Conservation (phyloP, 305 asterid genomes). For the Stenogyne calaminthoides region DNA sequence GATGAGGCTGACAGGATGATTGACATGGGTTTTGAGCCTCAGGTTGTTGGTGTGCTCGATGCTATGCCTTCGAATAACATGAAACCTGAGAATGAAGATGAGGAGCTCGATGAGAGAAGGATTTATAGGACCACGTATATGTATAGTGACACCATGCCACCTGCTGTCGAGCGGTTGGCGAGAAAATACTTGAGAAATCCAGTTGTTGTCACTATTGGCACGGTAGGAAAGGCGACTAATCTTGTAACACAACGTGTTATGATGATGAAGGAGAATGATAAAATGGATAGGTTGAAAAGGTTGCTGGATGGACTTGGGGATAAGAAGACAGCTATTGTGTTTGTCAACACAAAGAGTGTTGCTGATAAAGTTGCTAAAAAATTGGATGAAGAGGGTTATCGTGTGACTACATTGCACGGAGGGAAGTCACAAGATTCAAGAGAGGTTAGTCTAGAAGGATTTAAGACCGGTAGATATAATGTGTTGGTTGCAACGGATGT, state of each 20-base stretch:
- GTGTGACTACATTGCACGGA: slow-evolving; percentile 86
- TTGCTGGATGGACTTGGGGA: slow-evolving; percentile 82
- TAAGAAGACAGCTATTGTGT: slow-evolving; percentile 85
- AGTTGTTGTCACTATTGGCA: slow-evolving; percentile 86
- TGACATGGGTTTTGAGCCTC: too few relatives aligned
- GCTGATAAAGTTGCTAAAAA: too few relatives aligned
- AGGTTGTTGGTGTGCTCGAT: slow-evolving; percentile 78
- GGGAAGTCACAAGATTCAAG: slow-evolving; percentile 87
- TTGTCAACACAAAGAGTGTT: too few relatives aligned
- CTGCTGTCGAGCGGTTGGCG: slow-evolving; percentile 86
- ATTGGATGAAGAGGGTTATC: too few relatives aligned
- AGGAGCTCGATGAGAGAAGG: slow-evolving; percentile 84
- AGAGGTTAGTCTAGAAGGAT: slow-evolving; percentile 83
- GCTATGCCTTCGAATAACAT: slow-evolving; percentile 93
- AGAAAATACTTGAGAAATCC: slow-evolving; percentile 84
- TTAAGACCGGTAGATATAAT: slow-evolving; percentile 70
- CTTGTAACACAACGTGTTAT: slow-evolving; percentile 74
- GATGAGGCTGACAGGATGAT: too few relatives aligned
- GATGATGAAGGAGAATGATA: slow-evolving; percentile 78
- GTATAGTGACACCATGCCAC: slow-evolving; percentile 94
- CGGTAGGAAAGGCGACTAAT: slow-evolving; percentile 77
- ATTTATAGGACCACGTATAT: slow-evolving; percentile 83
- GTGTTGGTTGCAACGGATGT: slow-evolving; percentile 87
- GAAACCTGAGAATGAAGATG: slow-evolving; percentile 90
- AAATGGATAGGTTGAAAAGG: slow-evolving; percentile 53